Percentiles rank a stretch among this genome's conserved stretches.
phyloP scores from a whole-genome alignment of 1,284 basidiomycete genomes.

The Leccinum griseonigrum region DNA sequence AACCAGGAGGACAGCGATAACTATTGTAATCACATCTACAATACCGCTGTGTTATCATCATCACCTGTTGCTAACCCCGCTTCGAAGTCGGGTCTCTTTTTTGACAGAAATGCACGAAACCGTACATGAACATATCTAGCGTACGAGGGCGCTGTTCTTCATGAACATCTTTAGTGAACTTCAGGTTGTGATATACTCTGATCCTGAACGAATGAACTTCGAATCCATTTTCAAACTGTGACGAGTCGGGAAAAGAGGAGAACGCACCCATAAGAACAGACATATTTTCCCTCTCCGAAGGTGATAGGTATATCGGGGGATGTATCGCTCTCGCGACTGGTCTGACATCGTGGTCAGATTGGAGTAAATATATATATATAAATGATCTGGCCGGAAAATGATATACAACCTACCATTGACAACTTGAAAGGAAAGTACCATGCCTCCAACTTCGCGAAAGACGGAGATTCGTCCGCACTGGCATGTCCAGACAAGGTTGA shows the following conservation, averaged over 20 bases:
- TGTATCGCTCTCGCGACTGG: constrained; percentile 77
- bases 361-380: constrained; percentile 44
- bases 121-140: constrained; percentile 75
- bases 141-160: constrained; percentile 37
- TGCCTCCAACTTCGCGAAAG: constrained; percentile 51
- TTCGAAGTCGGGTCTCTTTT: constrained; percentile 66
- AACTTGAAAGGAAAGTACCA: constrained; percentile 67
- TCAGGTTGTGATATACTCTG: constrained; percentile 37
- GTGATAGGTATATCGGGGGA: constrained; percentile 60
- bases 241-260: constrained; percentile 90
- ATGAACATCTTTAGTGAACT: constrained; percentile 15
- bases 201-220: constrained; percentile 75
- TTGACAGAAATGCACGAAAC: constrained; percentile 82
- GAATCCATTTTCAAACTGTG: constrained; percentile 74
- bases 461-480: constrained; percentile 5
- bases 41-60: neutral
- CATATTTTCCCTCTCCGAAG: constrained; percentile 81
- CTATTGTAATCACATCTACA: constrained; percentile 37
- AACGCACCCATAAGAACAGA: constrained; percentile 60
- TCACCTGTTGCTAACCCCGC: constrained; percentile 85
- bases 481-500: constrained; percentile 6
- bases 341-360: constrained; percentile 87
- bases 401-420: constrained; percentile 58
- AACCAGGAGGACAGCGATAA: constrained; percentile 83
- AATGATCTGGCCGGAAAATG: neutral